Evolutionary conservation across 371 early-diverging fungal species (phyloP).

Genomic region (Mucor indicus): DNA sequence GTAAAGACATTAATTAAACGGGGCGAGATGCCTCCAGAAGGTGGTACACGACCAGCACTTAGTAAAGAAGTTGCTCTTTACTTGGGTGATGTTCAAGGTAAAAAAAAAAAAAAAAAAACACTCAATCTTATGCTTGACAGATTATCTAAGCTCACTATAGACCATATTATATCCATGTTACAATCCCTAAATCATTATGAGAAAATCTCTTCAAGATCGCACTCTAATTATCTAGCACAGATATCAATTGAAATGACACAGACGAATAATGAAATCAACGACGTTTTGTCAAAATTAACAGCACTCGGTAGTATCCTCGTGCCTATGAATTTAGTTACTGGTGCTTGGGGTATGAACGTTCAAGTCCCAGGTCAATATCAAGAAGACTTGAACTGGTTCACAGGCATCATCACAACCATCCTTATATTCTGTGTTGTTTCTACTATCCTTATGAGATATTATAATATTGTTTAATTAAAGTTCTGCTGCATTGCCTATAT

Average conservation of each 20-base stretch:
- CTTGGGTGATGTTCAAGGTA: constrained; percentile 89
- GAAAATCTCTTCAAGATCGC: constrained; percentile 85
- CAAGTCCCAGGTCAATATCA: constrained; percentile 68
- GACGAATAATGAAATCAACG: constrained; percentile 88
- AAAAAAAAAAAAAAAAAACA: neutral
- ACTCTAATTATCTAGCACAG: constrained; percentile 95
- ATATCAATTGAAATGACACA: constrained; percentile 96
- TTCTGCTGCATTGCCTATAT: constrained; percentile 14
- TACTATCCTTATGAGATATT: constrained; percentile 26
- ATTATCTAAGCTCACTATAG: no score
- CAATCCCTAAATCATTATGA: constrained; percentile 89
- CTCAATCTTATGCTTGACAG: no score
- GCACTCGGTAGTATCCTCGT: constrained; percentile 89
- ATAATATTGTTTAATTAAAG: constrained; percentile 19
- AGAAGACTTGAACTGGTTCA: constrained; percentile 28
- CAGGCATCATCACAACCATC: constrained; percentile 21
- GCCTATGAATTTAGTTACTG: constrained; percentile 93
- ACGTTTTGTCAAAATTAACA: constrained; percentile 87
- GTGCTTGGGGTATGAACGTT: constrained; percentile 94
- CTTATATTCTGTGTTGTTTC: constrained; percentile 24
- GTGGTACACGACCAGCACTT: constrained; percentile 36
- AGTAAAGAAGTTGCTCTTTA: constrained; percentile 74
- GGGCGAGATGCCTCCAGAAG: constrained; percentile 50
- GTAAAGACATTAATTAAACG: constrained; percentile 80
- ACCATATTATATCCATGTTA: constrained; percentile 92